These are phyloP conservation scores for Starmerella sirachaensis DNA, from an alignment of 805 yeast genomes.

Conservation along the genomic window DNA sequence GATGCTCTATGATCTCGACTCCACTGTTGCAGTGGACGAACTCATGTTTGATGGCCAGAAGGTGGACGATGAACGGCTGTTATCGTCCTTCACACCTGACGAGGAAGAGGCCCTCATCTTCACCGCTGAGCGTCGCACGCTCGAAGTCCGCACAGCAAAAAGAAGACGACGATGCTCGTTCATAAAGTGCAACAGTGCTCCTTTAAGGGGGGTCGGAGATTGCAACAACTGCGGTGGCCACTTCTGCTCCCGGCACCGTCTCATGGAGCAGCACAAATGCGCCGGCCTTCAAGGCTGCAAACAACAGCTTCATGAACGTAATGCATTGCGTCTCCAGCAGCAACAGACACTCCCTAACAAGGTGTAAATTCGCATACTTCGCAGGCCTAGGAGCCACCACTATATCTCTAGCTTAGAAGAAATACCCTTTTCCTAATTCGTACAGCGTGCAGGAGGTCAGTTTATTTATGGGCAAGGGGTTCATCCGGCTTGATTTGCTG, in stretches of 20 bases:
- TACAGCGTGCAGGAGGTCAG: too few relatives aligned
- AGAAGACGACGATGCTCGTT: slow-evolving; percentile 40
- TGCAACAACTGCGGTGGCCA: slow-evolving; percentile 76
- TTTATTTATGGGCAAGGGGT: too few relatives aligned
- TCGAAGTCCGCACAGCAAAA: slow-evolving; percentile 27
- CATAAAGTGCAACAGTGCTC: slow-evolving; percentile 48
- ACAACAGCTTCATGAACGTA: slow-evolving; percentile 70
- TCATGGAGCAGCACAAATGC: slow-evolving; percentile 75
- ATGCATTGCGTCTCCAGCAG: slow-evolving; percentile 68
- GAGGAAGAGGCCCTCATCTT: slow-evolving; percentile 24
- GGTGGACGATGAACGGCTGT: slow-evolving; percentile 26
- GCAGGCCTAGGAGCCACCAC: too few relatives aligned
- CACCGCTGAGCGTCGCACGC: slow-evolving; percentile 24
- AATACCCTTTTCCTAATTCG: too few relatives aligned
- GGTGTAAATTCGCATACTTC: too few relatives aligned
- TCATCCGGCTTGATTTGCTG: too few relatives aligned
- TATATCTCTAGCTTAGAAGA: too few relatives aligned
- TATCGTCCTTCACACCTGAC: slow-evolving; percentile 24
- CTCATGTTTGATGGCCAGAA: slow-evolving; percentile 23
- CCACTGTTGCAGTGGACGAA: slow-evolving; percentile 24
- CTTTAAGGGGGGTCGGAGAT: slow-evolving; percentile 59
- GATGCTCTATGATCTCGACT: slow-evolving; percentile 25
- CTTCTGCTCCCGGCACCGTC: slow-evolving; percentile 75
- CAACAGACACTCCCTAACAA: slow-evolving; percentile 74
- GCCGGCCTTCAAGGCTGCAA: slow-evolving; percentile 67